Base-by-base conservation (phyloP, 805 yeast species). In the Saturnispora sekii region DNA sequence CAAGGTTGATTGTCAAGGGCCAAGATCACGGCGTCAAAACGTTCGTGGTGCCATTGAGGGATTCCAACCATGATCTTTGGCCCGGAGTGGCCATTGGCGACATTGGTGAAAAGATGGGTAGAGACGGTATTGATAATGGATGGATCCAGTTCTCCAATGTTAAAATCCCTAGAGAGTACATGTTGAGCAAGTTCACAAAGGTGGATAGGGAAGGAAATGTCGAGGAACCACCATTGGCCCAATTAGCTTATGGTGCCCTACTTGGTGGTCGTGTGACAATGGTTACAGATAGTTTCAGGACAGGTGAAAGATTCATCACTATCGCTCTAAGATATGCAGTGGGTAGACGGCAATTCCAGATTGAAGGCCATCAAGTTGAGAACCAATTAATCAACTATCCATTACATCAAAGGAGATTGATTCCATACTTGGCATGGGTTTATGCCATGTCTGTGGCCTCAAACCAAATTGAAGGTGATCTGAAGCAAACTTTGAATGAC, bases 81-180 rank as follows among this genome's bases (percentile, higher is more conserved):
- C 87, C 95, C 3, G 97, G 97, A 45, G 68, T 89, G 46, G 65
- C 84, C 30, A 71, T 87, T 51, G 97, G 97, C 50, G 97, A 89
- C 61, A 86, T 89, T 59, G 97, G 97, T 46, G 78, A 84, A 51
- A 89, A 89, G 67, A 87, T 89, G 95, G 97, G 97, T 44, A 74
- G 96, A 58, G 93, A 88, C 58, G 96, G 95, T 47, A 84, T 89
- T 53, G 97, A 89, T 60, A 89, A 89, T 63, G 97, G 97, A 44
- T 89, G 96, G 96, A 85, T 89, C 57, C 96, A 88, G 66, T 89
- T 84, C 66, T 71, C 84, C 41, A 72, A 81, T 54, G 96, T 87
- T 42, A 72, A 79, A 41, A 84, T 89, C 51, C 97, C 97, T 45
- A 75, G 88, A 50, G 81, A 74, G 59, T 84, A 73, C 64, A 79